Base-by-base conservation (phyloP, 257 asterid genomes). In the Echium plantagineum region DNA sequence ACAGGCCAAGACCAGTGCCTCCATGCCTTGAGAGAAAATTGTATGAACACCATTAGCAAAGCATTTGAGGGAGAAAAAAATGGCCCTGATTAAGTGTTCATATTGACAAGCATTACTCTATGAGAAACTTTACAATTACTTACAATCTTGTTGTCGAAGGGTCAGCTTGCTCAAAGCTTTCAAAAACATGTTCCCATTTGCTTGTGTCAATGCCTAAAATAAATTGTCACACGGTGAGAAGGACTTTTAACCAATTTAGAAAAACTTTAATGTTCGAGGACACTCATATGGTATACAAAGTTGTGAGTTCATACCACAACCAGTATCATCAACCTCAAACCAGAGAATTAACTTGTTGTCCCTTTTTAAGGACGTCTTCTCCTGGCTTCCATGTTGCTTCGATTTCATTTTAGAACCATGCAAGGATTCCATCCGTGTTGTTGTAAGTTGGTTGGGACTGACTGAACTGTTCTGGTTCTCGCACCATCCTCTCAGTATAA, bases 161-260 rank as follows among this genome's bases (percentile, higher is more conserved):
- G 75, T 90, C 97, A 42, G 97, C 97, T 71, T 90, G 96, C 78
- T 90, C 97, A 63, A 90, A 90, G 73, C 97, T 90, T 72, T 90
- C 97, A 64, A 90, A 90, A 13, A 90, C 97, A 55, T 96, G 85
- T 71, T 87, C 94, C 97, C 97, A 90, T 74, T 90, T 90, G 85
- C 79, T 80, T 52, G 90, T 82, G 75, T 83, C 96, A 55, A 90
- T 90, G 55, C 97, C 97, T 89, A 64, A 26, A 5, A 56, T 26
- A 21, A 21, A 56, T 19, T 65, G 16, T 3, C 1, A 42, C 49
- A 10, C 0, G 49, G 17, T 42, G 16, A 42, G 17, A 15, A 42
- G 17, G 49, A 1, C 49, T 7, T 42, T 42, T 10, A 42, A 2
- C 49, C 3, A 1, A 42, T 13, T 7, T 42, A 1, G 1, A 42